These are phyloP conservation scores for Pholiota adiposa DNA, from an alignment of 1,284 basidiomycete genomes.

Conservation along the genomic window DNA sequence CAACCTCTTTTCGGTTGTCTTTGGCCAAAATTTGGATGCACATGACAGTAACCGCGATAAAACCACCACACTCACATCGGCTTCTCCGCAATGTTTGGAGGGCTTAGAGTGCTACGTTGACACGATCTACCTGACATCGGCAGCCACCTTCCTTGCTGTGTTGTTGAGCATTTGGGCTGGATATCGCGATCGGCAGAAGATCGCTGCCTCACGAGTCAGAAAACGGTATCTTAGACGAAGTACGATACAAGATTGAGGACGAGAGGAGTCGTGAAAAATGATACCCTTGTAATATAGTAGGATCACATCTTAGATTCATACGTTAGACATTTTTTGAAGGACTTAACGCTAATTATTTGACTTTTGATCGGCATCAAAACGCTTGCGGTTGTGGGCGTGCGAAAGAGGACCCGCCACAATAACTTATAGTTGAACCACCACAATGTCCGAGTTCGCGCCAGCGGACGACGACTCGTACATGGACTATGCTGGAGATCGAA, in stretches of 20 bases:
- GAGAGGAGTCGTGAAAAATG: background rate
- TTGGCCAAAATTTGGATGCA: constrained; percentile 80
- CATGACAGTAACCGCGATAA: constrained; percentile 45
- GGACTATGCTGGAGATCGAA: constrained; percentile 30
- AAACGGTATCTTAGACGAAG: constrained; percentile 6
- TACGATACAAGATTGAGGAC: background rate
- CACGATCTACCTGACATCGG: constrained; percentile 53
- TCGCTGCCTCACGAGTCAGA: constrained; percentile 13
- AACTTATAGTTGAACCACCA: constrained; percentile 9
- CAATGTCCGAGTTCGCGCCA: constrained; percentile 16
- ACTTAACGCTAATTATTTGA: no score
- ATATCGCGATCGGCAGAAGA: constrained; percentile 47
- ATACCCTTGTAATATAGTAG: background rate
- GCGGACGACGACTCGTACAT: constrained; percentile 21
- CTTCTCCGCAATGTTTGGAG: constrained; percentile 45
- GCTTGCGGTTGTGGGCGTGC: background rate
- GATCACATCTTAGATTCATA: background rate
- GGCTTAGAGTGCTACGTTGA: constrained; percentile 57
- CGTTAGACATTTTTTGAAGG: background rate
- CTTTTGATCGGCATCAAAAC: no score
- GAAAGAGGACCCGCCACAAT: background rate
- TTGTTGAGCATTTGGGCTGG: constrained; percentile 52
- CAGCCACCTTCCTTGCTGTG: constrained; percentile 50
- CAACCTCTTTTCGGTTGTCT: constrained; percentile 85
- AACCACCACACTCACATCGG: background rate